Evolutionary conservation across 2,329 filamentous ascomycete species (phyloP).

Genomic region (Colletotrichum liriopes): DNA sequence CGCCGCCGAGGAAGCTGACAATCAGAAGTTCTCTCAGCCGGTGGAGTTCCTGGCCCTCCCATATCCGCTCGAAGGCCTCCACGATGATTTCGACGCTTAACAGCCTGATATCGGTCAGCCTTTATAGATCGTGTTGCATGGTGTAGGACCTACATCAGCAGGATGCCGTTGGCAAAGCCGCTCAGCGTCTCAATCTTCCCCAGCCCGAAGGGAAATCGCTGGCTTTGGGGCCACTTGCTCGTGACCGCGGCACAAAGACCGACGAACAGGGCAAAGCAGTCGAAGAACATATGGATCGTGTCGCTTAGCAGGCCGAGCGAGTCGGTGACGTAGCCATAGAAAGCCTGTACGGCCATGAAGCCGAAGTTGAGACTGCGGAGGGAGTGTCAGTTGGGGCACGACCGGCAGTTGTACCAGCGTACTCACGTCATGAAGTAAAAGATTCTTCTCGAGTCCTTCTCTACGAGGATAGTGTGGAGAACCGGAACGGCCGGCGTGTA

Average conservation of each 20-base stretch:
- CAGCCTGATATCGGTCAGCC: slow-evolving; percentile 67
- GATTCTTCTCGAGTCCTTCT: slow-evolving; percentile 94
- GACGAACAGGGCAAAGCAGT: slow-evolving; percentile 92
- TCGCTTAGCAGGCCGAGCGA: slow-evolving; percentile 96
- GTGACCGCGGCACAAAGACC: slow-evolving; percentile 93
- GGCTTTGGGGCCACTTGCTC: slow-evolving; percentile 95
- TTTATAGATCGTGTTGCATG: fast-evolving
- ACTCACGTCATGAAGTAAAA: slow-evolving; percentile 95
- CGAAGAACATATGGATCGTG: slow-evolving; percentile 99
- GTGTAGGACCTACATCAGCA: slow-evolving; percentile 79
- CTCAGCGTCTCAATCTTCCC: slow-evolving; percentile 97
- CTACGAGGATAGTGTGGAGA: slow-evolving; percentile 86
- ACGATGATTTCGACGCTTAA: slow-evolving; percentile 97
- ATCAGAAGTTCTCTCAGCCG: slow-evolving; percentile 89
- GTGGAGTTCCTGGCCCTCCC: slow-evolving; percentile 87
- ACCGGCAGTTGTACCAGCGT: neutral
- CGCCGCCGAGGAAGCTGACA: slow-evolving; percentile 87
- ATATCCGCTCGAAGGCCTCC: slow-evolving; percentile 90
- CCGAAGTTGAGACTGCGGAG: slow-evolving; percentile 84
- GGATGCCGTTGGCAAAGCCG: slow-evolving; percentile 96
- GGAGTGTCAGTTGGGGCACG: slow-evolving; percentile 34
- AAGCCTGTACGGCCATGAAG: slow-evolving; percentile 95
- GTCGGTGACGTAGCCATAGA: slow-evolving; percentile 94
- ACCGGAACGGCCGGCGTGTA: slow-evolving; percentile 81
- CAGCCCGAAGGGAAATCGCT: slow-evolving; percentile 93